Base-by-base conservation (phyloP, 257 asterid species). In the Gentiana dahurica region DNA sequence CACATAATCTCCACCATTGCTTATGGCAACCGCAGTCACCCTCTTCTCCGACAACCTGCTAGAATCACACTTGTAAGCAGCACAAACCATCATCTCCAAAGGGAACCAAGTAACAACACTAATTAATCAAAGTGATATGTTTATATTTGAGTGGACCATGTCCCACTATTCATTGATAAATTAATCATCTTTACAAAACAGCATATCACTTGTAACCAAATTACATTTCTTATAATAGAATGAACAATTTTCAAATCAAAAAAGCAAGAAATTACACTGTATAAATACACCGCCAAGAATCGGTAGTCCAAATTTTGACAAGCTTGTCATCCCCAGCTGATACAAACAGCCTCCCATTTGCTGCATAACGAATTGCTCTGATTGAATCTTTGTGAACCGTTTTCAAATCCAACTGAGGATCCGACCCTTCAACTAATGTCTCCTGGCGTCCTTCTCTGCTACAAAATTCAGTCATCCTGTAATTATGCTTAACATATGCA, bases 281-380 rank as follows among this genome's bases (percentile, higher is more conserved):
- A 62, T 64, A 67, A 49, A 77, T 63, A 70, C 99, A 92, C 34
- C 63, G 84, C 97, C 99, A 92, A 10, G 86, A 60, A 63, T 68
- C 66, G 61, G 95, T 75, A 46, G 70, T 73, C 99, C 95, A 88
- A 57, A 92, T 65, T 74, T 85, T 88, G 41, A 88, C 94, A 34
- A 83, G 81, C 77, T 92, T 92, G 65, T 92, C 98, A 67, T 88
- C 99, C 45, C 99, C 97, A 43, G 91, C 95, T 8, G 99, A 85
- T 15, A 76, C 91, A 69, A 88, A 80, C 32, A 85, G 74, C 67
- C 65, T 57, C 62, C 99, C 99, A 45, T 86, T 75, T 54, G 72
- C 75, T 58, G 94, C 79, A 65, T 70, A 88, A 4, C 84, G 77
- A 69, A 85, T 75, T 51, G 97, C 87, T 60, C 97, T 87, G 49